These are phyloP conservation scores for Yarrowia bubula DNA, from an alignment of 805 yeast species.

Conservation along the genomic window DNA sequence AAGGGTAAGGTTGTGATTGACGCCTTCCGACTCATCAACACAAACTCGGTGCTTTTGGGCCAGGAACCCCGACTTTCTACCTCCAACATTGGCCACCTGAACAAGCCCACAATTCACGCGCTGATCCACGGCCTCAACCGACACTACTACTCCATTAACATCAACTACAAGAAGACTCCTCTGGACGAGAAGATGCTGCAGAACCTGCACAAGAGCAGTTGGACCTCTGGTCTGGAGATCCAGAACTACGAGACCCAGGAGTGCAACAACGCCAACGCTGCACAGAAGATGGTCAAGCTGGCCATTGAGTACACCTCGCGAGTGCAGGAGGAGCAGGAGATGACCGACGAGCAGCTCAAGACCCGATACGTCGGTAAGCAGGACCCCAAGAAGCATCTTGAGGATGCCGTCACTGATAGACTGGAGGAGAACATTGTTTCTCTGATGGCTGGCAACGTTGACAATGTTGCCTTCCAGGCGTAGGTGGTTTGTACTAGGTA, in stretches of 20 bases:
- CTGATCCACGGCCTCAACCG: slow-evolving; percentile 95
- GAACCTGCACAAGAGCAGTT: slow-evolving; percentile 89
- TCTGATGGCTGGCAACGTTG: slow-evolving; percentile 82
- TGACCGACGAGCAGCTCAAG: slow-evolving; percentile 82
- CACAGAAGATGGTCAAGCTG: slow-evolving; percentile 78
- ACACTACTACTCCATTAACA: slow-evolving; percentile 91
- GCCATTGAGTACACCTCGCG: slow-evolving; percentile 87
- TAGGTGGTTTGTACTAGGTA: slow-evolving; percentile 2
- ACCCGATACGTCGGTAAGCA: slow-evolving; percentile 97
- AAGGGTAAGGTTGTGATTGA: slow-evolving; percentile 98
- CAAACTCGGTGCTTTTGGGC: slow-evolving; percentile 86
- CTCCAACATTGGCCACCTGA: slow-evolving; percentile 89
- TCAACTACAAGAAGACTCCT: slow-evolving; percentile 89
- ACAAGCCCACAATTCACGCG: slow-evolving; percentile 96
- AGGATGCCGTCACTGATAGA: slow-evolving; percentile 79
- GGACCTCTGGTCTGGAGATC: slow-evolving; percentile 90
- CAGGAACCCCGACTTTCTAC: slow-evolving; percentile 98
- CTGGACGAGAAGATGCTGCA: slow-evolving; percentile 90
- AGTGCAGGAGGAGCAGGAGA: slow-evolving; percentile 86
- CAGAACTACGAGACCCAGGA: slow-evolving; percentile 76
- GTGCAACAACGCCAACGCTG: slow-evolving; percentile 66
- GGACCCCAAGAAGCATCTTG: slow-evolving; percentile 96
- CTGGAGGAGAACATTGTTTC: slow-evolving; percentile 90
- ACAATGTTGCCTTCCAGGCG: slow-evolving; percentile 82
- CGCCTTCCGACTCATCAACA: slow-evolving; percentile 91